Evolutionary conservation across 257 asterid species (phyloP).

Genomic region (Leptodermis oblonga): DNA sequence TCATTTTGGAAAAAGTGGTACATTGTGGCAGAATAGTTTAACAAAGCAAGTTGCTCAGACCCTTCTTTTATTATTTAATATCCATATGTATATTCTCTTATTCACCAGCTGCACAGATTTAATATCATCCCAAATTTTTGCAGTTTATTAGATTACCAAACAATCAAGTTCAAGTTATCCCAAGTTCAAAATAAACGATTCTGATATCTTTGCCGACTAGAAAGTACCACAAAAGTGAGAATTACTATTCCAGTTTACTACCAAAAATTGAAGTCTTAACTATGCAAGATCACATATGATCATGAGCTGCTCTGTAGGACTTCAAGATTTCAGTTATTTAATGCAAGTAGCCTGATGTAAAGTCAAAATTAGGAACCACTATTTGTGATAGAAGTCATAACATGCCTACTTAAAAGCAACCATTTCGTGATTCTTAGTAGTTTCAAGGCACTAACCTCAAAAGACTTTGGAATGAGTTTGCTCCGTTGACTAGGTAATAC

Average conservation of each 20-base stretch:
- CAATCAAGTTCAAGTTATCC: background rate
- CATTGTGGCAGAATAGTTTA: background rate
- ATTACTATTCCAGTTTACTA: too few relatives aligned
- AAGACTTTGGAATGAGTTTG: constrained; percentile 43
- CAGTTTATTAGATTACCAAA: too few relatives aligned
- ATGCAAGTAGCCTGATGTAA: background rate
- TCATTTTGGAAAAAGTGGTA: background rate
- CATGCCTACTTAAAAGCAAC: background rate
- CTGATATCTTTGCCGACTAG: too few relatives aligned
- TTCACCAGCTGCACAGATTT: background rate
- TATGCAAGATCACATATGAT: too few relatives aligned
- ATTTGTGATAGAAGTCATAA: background rate
- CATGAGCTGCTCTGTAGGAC: background rate
- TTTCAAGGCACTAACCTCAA: constrained; percentile 43
- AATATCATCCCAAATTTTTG: background rate
- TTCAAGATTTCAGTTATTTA: background rate
- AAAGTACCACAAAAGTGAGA: too few relatives aligned
- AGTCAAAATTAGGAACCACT: background rate
- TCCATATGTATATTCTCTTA: background rate
- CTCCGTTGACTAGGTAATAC: constrained; percentile 32
- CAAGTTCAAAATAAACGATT: background rate
- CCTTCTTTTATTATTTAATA: background rate
- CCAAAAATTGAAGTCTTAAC: too few relatives aligned
- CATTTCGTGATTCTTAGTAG: background rate
- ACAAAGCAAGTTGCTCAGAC: background rate